Conservation (phyloP, 2,329 filamentous ascomycete genomes). For the Ophiostoma angusticollis region DNA sequence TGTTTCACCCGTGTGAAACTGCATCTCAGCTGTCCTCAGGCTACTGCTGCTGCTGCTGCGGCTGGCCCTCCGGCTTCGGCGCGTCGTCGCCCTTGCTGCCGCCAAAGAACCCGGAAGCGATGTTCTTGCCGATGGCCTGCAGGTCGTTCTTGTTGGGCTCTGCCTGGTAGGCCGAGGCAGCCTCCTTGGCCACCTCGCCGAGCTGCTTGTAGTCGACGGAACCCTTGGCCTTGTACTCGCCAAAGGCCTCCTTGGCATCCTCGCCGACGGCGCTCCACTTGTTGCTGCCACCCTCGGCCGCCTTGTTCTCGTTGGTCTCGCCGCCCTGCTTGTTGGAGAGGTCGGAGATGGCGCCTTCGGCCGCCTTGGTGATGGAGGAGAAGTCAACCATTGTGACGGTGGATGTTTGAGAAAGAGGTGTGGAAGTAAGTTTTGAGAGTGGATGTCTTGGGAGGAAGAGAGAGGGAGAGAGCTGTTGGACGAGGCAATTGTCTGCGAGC, state of each 20-base stretch:
- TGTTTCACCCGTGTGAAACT: too few relatives aligned
- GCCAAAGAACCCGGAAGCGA: slow-evolving; percentile 6
- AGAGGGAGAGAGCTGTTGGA: neutral
- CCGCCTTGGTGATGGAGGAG: slow-evolving; percentile 15
- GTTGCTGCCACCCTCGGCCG: slow-evolving; percentile 3
- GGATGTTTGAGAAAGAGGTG: neutral
- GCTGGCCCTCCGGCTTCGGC: neutral
- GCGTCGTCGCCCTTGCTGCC: neutral
- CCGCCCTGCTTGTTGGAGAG: slow-evolving; percentile 8
- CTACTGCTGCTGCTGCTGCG: neutral
- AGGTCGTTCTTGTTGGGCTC: slow-evolving; percentile 10
- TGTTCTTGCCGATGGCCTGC: slow-evolving; percentile 10
- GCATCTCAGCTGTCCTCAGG: neutral
- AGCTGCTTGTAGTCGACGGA: slow-evolving; percentile 21
- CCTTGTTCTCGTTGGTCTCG: slow-evolving; percentile 9
- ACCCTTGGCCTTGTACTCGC: slow-evolving; percentile 19
- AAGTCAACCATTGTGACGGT: slow-evolving; percentile 18
- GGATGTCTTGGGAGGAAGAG: neutral
- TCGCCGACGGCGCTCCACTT: slow-evolving; percentile 14
- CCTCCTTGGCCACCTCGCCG: slow-evolving; percentile 21
- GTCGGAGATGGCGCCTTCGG: slow-evolving; percentile 15
- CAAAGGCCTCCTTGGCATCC: slow-evolving; percentile 14
- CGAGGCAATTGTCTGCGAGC: too few relatives aligned
- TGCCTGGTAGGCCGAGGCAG: slow-evolving; percentile 17
- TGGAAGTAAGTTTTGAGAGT: too few relatives aligned